Evolutionary conservation across 495 filamentous ascomycete species (phyloP), one percentile per base, ranked within the genome.

Genomic region (Tuber indicum): DNA sequence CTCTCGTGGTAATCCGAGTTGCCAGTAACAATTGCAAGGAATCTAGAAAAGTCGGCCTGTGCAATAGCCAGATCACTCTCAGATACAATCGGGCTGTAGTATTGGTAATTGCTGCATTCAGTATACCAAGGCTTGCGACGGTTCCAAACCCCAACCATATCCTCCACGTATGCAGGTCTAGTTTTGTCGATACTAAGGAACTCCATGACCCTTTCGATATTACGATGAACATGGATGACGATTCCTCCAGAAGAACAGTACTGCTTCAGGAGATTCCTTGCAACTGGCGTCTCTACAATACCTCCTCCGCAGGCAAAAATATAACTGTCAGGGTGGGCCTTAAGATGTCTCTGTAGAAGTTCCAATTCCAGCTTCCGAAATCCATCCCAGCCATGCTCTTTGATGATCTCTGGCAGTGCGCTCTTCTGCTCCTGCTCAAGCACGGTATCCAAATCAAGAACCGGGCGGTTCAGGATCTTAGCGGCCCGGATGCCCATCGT

Each of bases 241-340:
- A 93, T 91, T n/a, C 96, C 96, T 72, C 95, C 95, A 76, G 86
- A 88, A 80, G 90, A 89, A 83, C 93, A 89, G 83, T 93, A 97
- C 46, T 90, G 86, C 47, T 86, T 83, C 39, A 99, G 90, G 36
- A 95, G 76, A 78, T 93, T 88, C 21, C 96, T 89, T 45, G 94
- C 94, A 77, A 91, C 92, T 19, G 91, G 90, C 26, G 90, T 93
- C 84, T 99, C 96, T 39, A 98, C 94, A 43, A 99, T 87, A 44
- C 96, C 96, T 46, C 96, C 96, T 72, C 96, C 96, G 79, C 94
- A 97, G 9, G 96, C 96, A 84, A 98, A 93, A 78, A 98, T 89
- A 79, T 97, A 87, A 23, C 91, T 91, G 19, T 86, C 89, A 41
- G 94, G 86, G 74, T 92, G 90, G 76, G 94, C 93, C 73, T 88